Evolutionary conservation across 441 rosid genomes (phyloP), one percentile per base, ranked within the genome.

Genomic region (Pelargonium australe): DNA sequence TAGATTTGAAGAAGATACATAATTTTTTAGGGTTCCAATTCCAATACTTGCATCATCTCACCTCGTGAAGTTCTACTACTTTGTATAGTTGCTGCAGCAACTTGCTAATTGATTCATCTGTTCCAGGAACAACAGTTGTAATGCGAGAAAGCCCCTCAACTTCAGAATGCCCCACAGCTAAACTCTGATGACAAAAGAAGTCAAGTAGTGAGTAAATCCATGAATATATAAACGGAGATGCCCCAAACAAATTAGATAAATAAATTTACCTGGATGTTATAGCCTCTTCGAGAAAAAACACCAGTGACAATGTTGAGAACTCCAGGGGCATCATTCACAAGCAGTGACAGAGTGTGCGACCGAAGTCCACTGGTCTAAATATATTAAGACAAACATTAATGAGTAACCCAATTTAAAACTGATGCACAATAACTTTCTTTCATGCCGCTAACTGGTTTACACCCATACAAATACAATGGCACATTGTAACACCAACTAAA

Each of bases 101-200:
- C 79, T 85, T 92, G 86, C 84, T 75, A 72, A 92, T 75, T 19
- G 96, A 92, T 80, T 88, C 92, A 85, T 92, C 91, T 2, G 97
- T 89, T 65, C 87, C 96, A 69, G 96, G 91, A 66, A 89, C 85
- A 73, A 92, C 96, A 13, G 96, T 86, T 72, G 95, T 92, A 64
- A 92, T 92, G 73, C 95, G 92, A 71, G 97, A 89, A 58, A 81
- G 79, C 5, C 97, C 95, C 80, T 87, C 85, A 49, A 77, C 78
- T 85, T 89, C 97, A 71, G 96, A 80, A 76, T 88, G 97, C 58
- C 95, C 95, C 55, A 89, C 95, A 63, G 96, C 96, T 85, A 92
- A 85, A 83, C 97, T 92, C 97, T 92, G 81, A 37, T 31, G 66
- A 67, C 66, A 73, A 69, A 69, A 64, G 72, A 45, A 76, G 57